Evolutionary conservation across 768 basidiomycete species (phyloP).

Genomic region (Rhodotorula kratochvilovae): DNA sequence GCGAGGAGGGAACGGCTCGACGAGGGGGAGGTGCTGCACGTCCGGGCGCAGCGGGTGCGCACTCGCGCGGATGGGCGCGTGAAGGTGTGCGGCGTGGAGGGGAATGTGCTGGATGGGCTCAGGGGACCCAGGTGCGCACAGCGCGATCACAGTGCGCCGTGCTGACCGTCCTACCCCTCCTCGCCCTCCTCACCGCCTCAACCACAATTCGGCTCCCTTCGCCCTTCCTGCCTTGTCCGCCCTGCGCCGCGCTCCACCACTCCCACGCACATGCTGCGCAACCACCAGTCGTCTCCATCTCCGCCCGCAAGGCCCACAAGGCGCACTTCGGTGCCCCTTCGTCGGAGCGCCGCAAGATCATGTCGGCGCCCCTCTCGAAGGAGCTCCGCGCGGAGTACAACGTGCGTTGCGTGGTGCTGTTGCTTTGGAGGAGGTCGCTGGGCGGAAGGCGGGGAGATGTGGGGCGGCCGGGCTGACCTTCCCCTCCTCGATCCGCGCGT

Average conservation of each 20-base stretch:
- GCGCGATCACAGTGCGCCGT: not conserved
- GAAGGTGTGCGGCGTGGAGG: not conserved
- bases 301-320: constrained; percentile 97
- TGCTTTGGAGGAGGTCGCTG: not conserved
- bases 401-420: constrained; percentile 54
- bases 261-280: not conserved
- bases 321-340: constrained; percentile 95
- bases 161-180: not conserved
- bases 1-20: not conserved
- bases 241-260: not conserved
- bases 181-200: not conserved
- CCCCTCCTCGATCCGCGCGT: constrained; percentile 49
- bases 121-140: not conserved
- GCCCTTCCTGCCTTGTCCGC: not conserved
- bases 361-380: constrained; percentile 93
- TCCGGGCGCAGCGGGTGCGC: not conserved
- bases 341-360: constrained; percentile 90
- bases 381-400: constrained; percentile 88
- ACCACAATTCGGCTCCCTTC: not conserved
- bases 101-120: not conserved
- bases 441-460: not conserved
- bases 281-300: constrained; percentile 74
- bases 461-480: not conserved
- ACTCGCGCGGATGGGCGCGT: too few species aligned
- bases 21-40: not conserved